Conservation (phyloP, 768 basidiomycete species). For the Lanmaoa pseudosensibilis region DNA sequence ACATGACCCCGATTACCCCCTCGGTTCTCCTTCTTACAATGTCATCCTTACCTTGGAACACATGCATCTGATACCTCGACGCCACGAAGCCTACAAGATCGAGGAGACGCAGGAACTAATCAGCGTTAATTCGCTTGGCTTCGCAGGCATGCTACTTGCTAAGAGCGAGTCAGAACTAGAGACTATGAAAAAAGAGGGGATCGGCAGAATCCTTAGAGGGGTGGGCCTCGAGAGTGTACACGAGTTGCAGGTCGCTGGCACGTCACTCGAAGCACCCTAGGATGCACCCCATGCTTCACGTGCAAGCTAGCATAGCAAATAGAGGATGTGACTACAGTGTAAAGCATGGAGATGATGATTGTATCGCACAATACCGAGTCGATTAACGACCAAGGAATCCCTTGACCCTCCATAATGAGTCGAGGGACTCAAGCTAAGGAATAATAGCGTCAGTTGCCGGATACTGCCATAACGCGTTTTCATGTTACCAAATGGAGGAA, state of each 20-base stretch:
- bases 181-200: constrained; percentile 60
- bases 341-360: background rate
- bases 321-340: background rate
- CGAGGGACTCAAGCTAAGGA: constrained; percentile 52
- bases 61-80: constrained; percentile 82
- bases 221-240: constrained; percentile 70
- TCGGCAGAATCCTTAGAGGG: constrained; percentile 59
- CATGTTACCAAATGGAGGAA: constrained; percentile 68
- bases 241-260: constrained; percentile 59
- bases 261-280: constrained; percentile 37
- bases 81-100: constrained; percentile 56
- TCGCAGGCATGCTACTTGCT: constrained; percentile 85
- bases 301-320: background rate
- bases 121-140: constrained; percentile 84
- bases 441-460: constrained; percentile 13
- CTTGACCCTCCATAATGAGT: constrained; percentile 54
- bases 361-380: background rate
- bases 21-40: constrained; percentile 77
- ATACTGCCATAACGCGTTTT: background rate
- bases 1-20: constrained; percentile 60
- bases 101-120: constrained; percentile 55
- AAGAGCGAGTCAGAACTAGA: constrained; percentile 78
- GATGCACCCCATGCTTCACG: background rate
- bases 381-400: constrained; percentile 33
- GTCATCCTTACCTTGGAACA: constrained; percentile 80